A percentile compares a stretch with the other conserved stretches of the same genome.
Conservation (phyloP, 2,329 filamentous ascomycete genomes). For the Fusarium abutilonis region DNA sequence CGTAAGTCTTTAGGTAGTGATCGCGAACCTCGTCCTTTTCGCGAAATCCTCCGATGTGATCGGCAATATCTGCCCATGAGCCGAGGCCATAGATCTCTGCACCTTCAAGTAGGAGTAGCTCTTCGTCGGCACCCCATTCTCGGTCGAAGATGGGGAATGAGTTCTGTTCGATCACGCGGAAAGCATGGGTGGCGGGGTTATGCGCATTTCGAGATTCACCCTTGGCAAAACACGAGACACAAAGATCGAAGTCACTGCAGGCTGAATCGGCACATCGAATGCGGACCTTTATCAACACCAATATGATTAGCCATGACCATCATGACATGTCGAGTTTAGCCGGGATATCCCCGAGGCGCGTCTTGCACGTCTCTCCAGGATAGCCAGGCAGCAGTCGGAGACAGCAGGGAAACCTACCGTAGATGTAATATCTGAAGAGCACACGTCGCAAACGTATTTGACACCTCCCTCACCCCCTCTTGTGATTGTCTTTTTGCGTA, state of each 20-base stretch:
- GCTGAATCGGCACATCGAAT: constrained; percentile 86
- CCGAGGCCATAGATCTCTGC: constrained; percentile 96
- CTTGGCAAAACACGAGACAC: constrained; percentile 91
- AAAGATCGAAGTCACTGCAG: constrained; percentile 96
- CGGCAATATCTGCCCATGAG: constrained; percentile 97
- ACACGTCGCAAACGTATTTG: constrained; percentile 98
- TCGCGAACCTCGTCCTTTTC: constrained; percentile 95
- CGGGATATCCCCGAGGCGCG: constrained; percentile 42
- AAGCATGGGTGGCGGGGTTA: constrained; percentile 86
- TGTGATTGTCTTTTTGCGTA: constrained; percentile 92
- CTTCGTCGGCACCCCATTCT: constrained; percentile 98
- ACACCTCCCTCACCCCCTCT: constrained; percentile 87
- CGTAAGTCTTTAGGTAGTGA: constrained; percentile 89
- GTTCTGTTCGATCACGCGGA: constrained; percentile 96
- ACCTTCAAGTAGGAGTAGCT: constrained; percentile 90
- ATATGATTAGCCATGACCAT: constrained; percentile 35
- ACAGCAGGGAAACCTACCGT: constrained; percentile 71
- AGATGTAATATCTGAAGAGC: constrained; percentile 94
- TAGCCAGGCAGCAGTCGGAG: constrained; percentile 10
- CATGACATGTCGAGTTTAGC: constrained; percentile 41
- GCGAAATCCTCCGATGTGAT: constrained; percentile 95
- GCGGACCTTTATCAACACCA: constrained; percentile 72
- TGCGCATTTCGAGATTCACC: constrained; percentile 85
- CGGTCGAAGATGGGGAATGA: constrained; percentile 95
- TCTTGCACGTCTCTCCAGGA: constrained; percentile 13